Evolutionary conservation across 2,329 filamentous ascomycete genomes (phyloP).

Genomic region (Fusarium goolgardi): DNA sequence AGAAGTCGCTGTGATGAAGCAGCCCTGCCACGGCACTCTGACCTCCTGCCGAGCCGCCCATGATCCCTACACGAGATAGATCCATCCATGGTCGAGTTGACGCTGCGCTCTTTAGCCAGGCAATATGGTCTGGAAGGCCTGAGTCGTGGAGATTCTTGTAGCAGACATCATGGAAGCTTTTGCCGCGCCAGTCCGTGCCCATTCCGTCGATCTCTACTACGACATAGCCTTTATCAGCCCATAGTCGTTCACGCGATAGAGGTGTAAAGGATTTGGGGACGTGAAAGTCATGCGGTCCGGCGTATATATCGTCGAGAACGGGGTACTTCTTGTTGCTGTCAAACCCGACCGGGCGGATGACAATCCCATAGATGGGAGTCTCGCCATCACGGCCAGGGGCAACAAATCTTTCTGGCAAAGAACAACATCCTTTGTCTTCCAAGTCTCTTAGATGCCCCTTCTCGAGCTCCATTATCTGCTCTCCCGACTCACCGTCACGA

Average conservation of each 20-base stretch:
- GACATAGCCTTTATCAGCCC: slow-evolving; percentile 49
- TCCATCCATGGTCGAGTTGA: slow-evolving; percentile 47
- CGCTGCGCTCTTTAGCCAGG: slow-evolving; percentile 47
- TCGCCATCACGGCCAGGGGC: slow-evolving; percentile 44
- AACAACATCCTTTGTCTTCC: slow-evolving; percentile 31
- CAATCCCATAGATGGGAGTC: slow-evolving; percentile 46
- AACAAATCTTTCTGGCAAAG: slow-evolving; percentile 42
- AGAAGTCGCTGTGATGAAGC: slow-evolving; percentile 47
- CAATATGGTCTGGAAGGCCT: slow-evolving; percentile 48
- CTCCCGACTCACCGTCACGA: slow-evolving; percentile 36
- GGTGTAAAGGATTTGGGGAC: slow-evolving; percentile 44
- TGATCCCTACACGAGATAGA: slow-evolving; percentile 45
- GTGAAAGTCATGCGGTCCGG: slow-evolving; percentile 46
- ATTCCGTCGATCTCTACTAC: slow-evolving; percentile 49
- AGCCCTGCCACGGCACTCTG: slow-evolving; percentile 47
- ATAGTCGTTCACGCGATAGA: slow-evolving; percentile 29
- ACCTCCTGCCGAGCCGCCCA: slow-evolving; percentile 49
- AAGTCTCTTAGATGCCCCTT: slow-evolving; percentile 4
- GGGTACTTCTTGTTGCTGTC: slow-evolving; percentile 45
- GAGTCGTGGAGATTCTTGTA: slow-evolving; percentile 48
- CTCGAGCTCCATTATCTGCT: slow-evolving; percentile 34
- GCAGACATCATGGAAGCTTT: slow-evolving; percentile 48
- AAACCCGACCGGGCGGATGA: slow-evolving; percentile 44
- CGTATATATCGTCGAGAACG: slow-evolving; percentile 48
- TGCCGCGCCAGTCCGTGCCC: slow-evolving; percentile 50